Conservation (phyloP, 2,329 filamentous ascomycete genomes). For the Diaporthe ilicicola region DNA sequence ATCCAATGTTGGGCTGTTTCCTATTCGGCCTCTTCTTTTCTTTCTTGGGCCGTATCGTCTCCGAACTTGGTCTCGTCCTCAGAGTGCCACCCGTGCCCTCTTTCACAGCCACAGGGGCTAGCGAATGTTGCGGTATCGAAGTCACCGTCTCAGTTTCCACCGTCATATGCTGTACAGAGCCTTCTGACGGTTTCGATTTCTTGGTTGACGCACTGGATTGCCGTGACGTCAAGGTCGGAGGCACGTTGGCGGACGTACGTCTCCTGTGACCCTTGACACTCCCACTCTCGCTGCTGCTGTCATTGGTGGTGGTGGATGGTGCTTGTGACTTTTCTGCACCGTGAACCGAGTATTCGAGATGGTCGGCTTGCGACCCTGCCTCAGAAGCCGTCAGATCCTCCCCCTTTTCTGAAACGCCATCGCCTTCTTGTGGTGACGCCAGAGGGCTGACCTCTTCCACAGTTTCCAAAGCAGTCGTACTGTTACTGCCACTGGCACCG, state of each 20-base stretch:
- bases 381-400: constrained; percentile 58
- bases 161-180: constrained; percentile 89
- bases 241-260: constrained; percentile 52
- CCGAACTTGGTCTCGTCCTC: constrained; percentile 87
- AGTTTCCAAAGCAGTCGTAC: constrained; percentile 77
- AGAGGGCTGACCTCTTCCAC: constrained; percentile 89
- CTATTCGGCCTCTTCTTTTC: constrained; percentile 84
- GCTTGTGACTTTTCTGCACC: constrained; percentile 10
- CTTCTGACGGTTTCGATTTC: constrained; percentile 76
- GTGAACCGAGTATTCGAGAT: constrained; percentile 48
- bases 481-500: constrained; percentile 57
- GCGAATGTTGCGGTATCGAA: constrained; percentile 84
- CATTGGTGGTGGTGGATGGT: constrained; percentile 40
- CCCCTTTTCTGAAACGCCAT: constrained; percentile 54
- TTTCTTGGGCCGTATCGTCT: constrained; percentile 94
- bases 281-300: constrained; percentile 74
- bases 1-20: constrained; percentile 76
- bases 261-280: constrained; percentile 57
- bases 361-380: constrained; percentile 52
- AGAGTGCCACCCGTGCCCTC: constrained; percentile 76
- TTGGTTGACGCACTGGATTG: constrained; percentile 75
- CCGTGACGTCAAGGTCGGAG: constrained; percentile 64
- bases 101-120: constrained; percentile 71
- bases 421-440: constrained; percentile 67
- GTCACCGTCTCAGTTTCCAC: constrained; percentile 97